phyloP scores from a whole-genome alignment of 1,284 basidiomycete genomes.

The Apiotrichum sp. region DNA sequence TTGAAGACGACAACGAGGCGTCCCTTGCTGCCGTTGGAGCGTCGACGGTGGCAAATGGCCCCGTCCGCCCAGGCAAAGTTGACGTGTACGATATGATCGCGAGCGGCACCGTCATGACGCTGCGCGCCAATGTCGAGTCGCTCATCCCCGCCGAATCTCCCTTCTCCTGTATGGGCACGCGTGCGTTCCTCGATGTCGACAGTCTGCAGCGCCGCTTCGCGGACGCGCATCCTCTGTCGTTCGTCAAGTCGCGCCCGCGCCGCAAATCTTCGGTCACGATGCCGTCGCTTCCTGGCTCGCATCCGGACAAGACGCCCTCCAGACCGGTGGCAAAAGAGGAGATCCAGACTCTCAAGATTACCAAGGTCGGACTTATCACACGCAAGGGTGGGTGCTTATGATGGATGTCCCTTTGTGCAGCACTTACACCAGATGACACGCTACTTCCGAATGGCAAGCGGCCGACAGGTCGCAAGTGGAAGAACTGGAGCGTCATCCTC shows the following conservation, averaged over 20 bases:
- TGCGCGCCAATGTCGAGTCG: constrained; percentile 67
- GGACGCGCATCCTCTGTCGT: constrained; percentile 63
- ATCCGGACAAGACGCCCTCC: not conserved
- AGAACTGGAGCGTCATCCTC: constrained; percentile 73
- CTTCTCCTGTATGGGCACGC: constrained; percentile 68
- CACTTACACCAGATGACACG: constrained; percentile 56
- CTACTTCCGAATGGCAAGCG: constrained; percentile 66
- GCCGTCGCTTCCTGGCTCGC: not conserved
- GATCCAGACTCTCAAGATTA: constrained; percentile 58
- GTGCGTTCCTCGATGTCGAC: constrained; percentile 62
- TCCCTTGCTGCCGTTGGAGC: constrained; percentile 9
- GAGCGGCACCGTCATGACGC: constrained; percentile 63
- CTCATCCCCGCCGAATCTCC: constrained; percentile 64
- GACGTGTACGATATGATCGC: constrained; percentile 90
- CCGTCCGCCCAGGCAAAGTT: constrained; percentile 54
- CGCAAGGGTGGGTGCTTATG: constrained; percentile 56
- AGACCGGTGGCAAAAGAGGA: constrained; percentile 16
- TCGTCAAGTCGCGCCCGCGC: constrained; percentile 17
- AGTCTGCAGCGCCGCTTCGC: constrained; percentile 65
- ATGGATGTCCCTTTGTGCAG: not conserved
- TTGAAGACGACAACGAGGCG: constrained; percentile 43
- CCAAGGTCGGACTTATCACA: constrained; percentile 73
- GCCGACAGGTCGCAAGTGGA: constrained; percentile 77
- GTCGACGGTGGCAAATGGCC: not conserved
- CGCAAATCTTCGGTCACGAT: constrained; percentile 17